Evolutionary conservation across 306 rosid genomes (phyloP).

Genomic region (Citrullus mucosospermus): DNA sequence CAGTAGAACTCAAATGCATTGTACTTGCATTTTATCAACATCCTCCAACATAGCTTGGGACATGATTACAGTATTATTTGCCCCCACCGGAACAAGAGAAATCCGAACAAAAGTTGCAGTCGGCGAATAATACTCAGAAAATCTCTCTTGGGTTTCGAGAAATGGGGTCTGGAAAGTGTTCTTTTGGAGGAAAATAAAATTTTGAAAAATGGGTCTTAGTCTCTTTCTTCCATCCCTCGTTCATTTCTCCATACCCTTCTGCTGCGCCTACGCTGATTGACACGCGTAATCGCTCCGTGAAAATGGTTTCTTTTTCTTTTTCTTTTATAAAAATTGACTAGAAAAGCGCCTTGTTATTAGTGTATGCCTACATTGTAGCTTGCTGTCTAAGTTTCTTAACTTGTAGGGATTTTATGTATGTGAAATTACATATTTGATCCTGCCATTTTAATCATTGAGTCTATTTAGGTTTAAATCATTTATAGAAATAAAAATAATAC

Average conservation of each 20-base stretch:
- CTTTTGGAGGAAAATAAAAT: background rate
- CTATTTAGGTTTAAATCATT: no score
- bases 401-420: background rate
- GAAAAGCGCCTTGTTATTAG: background rate
- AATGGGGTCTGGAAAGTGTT: background rate
- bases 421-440: background rate
- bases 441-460: background rate
- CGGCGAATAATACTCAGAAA: background rate
- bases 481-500: no score
- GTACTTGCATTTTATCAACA: constrained; percentile 42
- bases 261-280: background rate
- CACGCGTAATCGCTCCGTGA: background rate
- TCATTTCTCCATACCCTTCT: background rate
- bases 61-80: constrained; percentile 21
- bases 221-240: no score
- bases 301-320: background rate
- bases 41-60: constrained; percentile 33
- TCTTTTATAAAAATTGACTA: background rate
- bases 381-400: background rate
- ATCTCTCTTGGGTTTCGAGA: background rate
- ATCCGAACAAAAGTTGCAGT: background rate
- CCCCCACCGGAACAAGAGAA: background rate
- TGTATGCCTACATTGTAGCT: background rate
- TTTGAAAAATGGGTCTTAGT: background rate
- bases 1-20: background rate